Percentiles rank a stretch among this genome's conserved stretches.
phyloP scores from a whole-genome alignment of 345 rosid species.

The Excoecaria agallocha region DNA sequence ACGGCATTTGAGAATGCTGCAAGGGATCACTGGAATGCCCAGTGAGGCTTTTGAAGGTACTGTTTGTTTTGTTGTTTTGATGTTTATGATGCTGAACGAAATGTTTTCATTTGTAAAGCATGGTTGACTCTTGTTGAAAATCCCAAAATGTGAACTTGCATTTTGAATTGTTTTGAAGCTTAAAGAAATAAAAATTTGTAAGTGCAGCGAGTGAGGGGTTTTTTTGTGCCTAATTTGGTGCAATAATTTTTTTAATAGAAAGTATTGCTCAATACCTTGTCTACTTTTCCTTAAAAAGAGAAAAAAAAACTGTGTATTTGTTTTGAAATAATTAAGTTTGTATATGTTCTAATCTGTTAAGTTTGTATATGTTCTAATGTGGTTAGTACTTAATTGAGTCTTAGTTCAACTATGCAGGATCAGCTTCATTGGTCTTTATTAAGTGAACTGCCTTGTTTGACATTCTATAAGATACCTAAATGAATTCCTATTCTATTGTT shows the following conservation, averaged over 20 bases:
- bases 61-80: neutral
- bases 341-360: too few species aligned
- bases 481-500: neutral
- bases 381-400: neutral
- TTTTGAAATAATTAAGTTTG: too few species aligned
- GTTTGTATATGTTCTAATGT: neutral
- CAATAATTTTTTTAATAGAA: neutral
- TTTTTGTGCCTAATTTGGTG: neutral
- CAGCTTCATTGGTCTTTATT: neutral
- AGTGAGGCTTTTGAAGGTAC: conserved; percentile 74
- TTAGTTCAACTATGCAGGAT: neutral
- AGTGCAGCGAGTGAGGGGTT: neutral
- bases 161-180: neutral
- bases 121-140: neutral
- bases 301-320: too few species aligned
- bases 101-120: neutral
- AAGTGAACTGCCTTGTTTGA: neutral
- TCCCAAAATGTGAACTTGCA: neutral
- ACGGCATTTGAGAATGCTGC: conserved; percentile 76
- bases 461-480: neutral
- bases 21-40: conserved; percentile 79
- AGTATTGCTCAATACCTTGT: neutral
- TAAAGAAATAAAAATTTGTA: neutral
- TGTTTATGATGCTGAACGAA: neutral
- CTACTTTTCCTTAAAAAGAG: neutral